These are phyloP conservation scores for Aspergillus neoniger DNA, from an alignment of 2,329 filamentous ascomycete genomes.

Conservation along the genomic window DNA sequence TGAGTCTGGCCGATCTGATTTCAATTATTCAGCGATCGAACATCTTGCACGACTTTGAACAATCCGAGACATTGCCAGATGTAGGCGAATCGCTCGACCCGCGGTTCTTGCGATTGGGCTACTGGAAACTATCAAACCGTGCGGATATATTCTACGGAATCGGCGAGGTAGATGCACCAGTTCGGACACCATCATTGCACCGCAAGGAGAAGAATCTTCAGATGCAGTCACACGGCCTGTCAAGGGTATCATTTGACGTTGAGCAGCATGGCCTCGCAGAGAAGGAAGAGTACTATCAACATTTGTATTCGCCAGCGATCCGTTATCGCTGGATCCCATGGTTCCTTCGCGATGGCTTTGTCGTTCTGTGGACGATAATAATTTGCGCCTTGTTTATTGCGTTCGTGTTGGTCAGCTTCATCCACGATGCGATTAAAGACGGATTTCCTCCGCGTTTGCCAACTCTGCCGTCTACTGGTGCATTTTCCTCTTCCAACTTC, in stretches of 20 bases:
- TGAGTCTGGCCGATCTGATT: constrained; percentile 78
- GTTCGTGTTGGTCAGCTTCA: constrained; percentile 76
- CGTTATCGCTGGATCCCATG: constrained; percentile 73
- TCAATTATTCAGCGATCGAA: constrained; percentile 79
- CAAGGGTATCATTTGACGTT: constrained; percentile 36
- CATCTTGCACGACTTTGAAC: constrained; percentile 69
- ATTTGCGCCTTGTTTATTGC: constrained; percentile 65
- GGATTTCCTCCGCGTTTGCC: constrained; percentile 73
- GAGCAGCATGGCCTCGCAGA: constrained; percentile 40
- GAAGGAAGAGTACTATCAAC: constrained; percentile 50
- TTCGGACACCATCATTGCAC: constrained; percentile 47
- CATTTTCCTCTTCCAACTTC: constrained; percentile 86
- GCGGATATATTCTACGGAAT: constrained; percentile 76
- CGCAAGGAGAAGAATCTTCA: constrained; percentile 32
- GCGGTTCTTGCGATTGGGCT: constrained; percentile 73
- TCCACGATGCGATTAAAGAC: constrained; percentile 63
- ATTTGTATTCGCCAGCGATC: constrained; percentile 54
- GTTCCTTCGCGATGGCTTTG: constrained; percentile 67
- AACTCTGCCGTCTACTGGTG: constrained; percentile 60
- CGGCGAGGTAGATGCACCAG: constrained; percentile 61
- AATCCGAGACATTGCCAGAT: constrained; percentile 61
- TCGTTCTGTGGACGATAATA: constrained; percentile 67
- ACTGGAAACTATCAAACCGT: constrained; percentile 73
- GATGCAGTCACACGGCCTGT: constrained; percentile 37
- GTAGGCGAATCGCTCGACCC: constrained; percentile 53